These are phyloP conservation scores for Colletotrichum cordylinicola DNA, from an alignment of 2,329 filamentous ascomycete species.

Conservation along the genomic window DNA sequence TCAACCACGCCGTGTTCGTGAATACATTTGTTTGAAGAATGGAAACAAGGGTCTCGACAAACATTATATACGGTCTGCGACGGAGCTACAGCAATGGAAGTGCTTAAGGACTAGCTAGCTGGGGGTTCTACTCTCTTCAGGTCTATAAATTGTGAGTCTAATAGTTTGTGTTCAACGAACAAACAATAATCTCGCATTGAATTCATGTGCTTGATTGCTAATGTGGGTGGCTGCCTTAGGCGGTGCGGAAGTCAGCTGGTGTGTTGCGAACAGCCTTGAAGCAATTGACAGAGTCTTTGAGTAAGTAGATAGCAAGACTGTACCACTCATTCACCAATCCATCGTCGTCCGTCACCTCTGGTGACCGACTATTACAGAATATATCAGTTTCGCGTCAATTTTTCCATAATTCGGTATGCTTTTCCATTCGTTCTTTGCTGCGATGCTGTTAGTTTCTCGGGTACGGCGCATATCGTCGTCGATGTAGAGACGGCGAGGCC, in stretches of 20 bases:
- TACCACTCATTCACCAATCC: neutral
- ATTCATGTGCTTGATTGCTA: neutral
- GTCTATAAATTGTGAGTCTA: neutral
- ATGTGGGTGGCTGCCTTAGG: neutral
- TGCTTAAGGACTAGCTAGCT: neutral
- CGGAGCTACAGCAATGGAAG: neutral
- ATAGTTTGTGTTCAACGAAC: fast-evolving
- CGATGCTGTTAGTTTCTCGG: neutral
- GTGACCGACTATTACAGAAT: fast-evolving
- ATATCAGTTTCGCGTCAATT: fast-evolving
- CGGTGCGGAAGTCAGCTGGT: neutral
- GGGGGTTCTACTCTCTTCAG: neutral
- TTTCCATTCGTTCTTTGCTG: neutral
- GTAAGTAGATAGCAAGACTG: neutral
- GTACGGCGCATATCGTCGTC: neutral
- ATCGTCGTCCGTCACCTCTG: neutral
- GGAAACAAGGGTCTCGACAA: neutral
- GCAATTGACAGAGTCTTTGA: neutral
- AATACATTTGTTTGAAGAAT: neutral
- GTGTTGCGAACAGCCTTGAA: neutral
- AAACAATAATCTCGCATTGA: neutral
- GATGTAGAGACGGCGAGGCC: neutral
- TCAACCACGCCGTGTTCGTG: neutral
- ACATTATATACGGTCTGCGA: neutral
- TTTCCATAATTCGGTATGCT: fast-evolving